phyloP scores from a whole-genome alignment of 225 moss, liverwort and hornwort genomes.

The Physcomitrium patens region DNA sequence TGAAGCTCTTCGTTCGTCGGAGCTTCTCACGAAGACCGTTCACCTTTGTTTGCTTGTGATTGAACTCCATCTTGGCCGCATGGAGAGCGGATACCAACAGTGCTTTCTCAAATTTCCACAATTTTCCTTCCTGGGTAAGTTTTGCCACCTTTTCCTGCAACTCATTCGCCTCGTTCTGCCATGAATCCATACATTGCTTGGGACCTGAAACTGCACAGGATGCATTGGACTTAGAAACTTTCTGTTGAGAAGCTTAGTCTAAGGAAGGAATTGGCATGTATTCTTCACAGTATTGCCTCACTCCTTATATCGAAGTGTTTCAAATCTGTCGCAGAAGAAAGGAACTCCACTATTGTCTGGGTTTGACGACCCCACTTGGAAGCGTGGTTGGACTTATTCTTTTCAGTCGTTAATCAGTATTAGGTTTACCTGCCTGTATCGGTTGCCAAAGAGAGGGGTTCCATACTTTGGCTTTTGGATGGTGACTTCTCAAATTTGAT shows the following conservation, averaged over 20 bases:
- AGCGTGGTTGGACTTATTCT: background rate
- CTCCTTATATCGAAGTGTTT: too few relatives aligned
- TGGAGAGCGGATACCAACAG: constrained; percentile 49
- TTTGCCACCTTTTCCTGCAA: constrained; percentile 37
- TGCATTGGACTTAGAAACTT: constrained; percentile 21
- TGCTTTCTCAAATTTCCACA: constrained; percentile 51
- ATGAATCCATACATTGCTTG: constrained; percentile 39
- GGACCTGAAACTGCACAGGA: constrained; percentile 45
- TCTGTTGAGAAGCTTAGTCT: background rate
- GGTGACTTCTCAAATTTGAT: constrained; percentile 9
- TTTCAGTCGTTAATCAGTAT: background rate
- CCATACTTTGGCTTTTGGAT: constrained; percentile 24
- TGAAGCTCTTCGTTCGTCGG: constrained; percentile 29
- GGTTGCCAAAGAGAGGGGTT: constrained; percentile 34
- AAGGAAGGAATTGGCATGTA: constrained; percentile 1
- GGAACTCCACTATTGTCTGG: too few relatives aligned
- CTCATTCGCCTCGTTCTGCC: constrained; percentile 44
- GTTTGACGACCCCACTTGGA: too few relatives aligned
- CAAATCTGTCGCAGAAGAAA: too few relatives aligned
- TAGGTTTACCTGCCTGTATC: constrained; percentile 24
- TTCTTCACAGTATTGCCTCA: background rate
- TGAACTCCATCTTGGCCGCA: constrained; percentile 46
- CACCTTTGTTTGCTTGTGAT: constrained; percentile 34
- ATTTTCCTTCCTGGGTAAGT: constrained; percentile 42
- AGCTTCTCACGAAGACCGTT: constrained; percentile 43